Evolutionary conservation across 768 basidiomycete genomes (phyloP).

Genomic region (Boletus rex-veris): DNA sequence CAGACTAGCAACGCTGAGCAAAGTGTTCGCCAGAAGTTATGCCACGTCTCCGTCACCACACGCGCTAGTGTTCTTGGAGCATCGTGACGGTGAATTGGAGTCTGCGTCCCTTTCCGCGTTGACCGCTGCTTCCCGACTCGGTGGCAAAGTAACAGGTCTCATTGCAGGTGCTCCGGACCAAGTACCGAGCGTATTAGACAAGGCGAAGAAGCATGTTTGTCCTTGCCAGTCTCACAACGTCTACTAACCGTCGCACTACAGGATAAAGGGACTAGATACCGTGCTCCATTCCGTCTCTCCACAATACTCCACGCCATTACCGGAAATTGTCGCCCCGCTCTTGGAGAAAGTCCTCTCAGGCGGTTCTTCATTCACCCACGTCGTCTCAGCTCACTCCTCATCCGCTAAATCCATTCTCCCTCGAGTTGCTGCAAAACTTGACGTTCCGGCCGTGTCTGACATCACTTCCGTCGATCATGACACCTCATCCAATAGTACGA

Average conservation of each 20-base stretch:
- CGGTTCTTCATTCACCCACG: constrained; percentile 74
- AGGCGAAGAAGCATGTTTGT: constrained; percentile 70
- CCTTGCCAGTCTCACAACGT: constrained; percentile 3
- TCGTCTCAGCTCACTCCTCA: constrained; percentile 90
- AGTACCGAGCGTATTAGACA: constrained; percentile 61
- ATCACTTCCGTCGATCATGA: constrained; percentile 81
- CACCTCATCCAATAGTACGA: constrained; percentile 64
- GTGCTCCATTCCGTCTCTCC: constrained; percentile 69
- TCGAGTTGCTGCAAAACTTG: constrained; percentile 85
- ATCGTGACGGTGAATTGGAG: constrained; percentile 76
- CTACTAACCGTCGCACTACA: constrained; percentile 27
- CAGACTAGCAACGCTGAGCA: constrained; percentile 20
- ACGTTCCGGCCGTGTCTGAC: constrained; percentile 89
- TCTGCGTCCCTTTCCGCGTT: constrained; percentile 85
- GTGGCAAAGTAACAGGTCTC: constrained; percentile 80
- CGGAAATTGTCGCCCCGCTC: constrained; percentile 81
- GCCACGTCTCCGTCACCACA: constrained; percentile 61
- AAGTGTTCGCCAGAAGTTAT: constrained; percentile 42
- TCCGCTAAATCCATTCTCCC: constrained; percentile 91
- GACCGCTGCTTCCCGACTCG: constrained; percentile 83
- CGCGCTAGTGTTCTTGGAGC: constrained; percentile 88
- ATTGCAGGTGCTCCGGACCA: constrained; percentile 68
- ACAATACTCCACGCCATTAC: constrained; percentile 64
- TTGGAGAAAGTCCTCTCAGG: constrained; percentile 69
- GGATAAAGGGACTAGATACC: constrained; percentile 63